A percentile compares a stretch with the other conserved stretches of the same genome.
phyloP scores from a whole-genome alignment of 179 eudicot species.

The Silene vulgaris region DNA sequence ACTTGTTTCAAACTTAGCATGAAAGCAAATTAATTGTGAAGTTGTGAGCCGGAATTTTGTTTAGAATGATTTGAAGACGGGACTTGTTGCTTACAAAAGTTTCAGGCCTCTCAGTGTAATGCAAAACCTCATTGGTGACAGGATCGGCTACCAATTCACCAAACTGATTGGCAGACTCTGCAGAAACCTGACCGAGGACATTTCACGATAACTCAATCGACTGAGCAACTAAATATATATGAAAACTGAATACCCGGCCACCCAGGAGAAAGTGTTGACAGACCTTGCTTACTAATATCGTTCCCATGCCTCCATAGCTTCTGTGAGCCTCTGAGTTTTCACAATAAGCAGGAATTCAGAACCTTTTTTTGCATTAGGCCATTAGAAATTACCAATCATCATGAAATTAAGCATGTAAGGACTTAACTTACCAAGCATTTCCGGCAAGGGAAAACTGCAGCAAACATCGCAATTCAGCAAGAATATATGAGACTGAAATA shows the following conservation, averaged over 20 bases:
- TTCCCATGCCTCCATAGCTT: constrained; percentile 86
- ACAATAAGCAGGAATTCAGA: constrained; percentile 14
- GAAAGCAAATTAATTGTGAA: constrained; percentile 12
- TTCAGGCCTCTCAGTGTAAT: constrained; percentile 52
- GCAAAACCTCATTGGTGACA: constrained; percentile 43
- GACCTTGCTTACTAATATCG: constrained; percentile 85
- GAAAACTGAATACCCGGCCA: not conserved
- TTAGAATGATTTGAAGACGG: not conserved
- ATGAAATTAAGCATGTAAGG: constrained; percentile 1
- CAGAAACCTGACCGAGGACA: constrained; percentile 36
- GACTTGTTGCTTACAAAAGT: constrained; percentile 40
- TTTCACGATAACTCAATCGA: not conserved
- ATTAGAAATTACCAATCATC: constrained; percentile 1
- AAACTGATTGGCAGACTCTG: constrained; percentile 49
- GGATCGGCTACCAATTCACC: constrained; percentile 55
- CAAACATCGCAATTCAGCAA: constrained; percentile 86
- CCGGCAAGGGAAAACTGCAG: constrained; percentile 79
- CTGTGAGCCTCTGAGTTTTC: constrained; percentile 68
- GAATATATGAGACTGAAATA: constrained; percentile 75
- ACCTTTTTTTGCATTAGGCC: not conserved
- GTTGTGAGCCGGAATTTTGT: not conserved
- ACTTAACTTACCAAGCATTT: constrained; percentile 67
- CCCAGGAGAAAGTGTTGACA: constrained; percentile 13
- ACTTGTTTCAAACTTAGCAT: not conserved
- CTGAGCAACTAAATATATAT: not conserved